Base-by-base conservation (phyloP, 495 filamentous ascomycete species). In the Chlorociboria aeruginascens region DNA sequence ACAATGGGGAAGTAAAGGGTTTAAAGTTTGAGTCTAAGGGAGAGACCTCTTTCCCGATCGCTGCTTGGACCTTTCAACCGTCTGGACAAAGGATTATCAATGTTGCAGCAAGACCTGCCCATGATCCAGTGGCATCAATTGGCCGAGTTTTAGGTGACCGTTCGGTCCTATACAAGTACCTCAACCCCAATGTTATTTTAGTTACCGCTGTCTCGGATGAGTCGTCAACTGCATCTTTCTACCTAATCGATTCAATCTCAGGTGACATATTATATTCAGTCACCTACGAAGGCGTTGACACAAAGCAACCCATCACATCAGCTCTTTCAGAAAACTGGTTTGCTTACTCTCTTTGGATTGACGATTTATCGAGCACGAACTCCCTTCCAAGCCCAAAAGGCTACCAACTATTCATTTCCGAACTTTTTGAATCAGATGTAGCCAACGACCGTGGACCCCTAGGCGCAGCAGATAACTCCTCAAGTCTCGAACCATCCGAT, bases 251-350 rank as follows among this genome's bases (percentile, higher is more conserved):
- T 62, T 83, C 85, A 1, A 76, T 93, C 7, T 89, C 89, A 14
- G 93, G 93, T 35, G 71, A 77, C 40, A 63, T 95, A 16, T 69
- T 99, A 3, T 67, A 89, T 60, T 74, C 83, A 2, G 69, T 70
- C 39, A 79, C 70, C 3, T 83, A 95, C 60, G 61, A 72, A 12
- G 82, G 78, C 12, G 79, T 93, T 32, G 93, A 97, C 60, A 70
- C 75, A 1, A 71, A 66, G 8, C 82, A 87, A 53, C 77, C 83
- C 2, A 86, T 96, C 52, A 65, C 80, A 16, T 85, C 85, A 32
- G 75, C 74, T 31, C 67, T 97, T 29, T 82, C 86, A 4, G 92
- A 97, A 69, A 97, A 99, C 68, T 97, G 89, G 89, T 86, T 95
- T 62, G 71, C 85, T 25, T 95, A 92, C 70, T 82, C 86, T n/a